These are phyloP conservation scores for Barnettozyma pratensis DNA, from an alignment of 805 yeast genomes.

Conservation along the genomic window DNA sequence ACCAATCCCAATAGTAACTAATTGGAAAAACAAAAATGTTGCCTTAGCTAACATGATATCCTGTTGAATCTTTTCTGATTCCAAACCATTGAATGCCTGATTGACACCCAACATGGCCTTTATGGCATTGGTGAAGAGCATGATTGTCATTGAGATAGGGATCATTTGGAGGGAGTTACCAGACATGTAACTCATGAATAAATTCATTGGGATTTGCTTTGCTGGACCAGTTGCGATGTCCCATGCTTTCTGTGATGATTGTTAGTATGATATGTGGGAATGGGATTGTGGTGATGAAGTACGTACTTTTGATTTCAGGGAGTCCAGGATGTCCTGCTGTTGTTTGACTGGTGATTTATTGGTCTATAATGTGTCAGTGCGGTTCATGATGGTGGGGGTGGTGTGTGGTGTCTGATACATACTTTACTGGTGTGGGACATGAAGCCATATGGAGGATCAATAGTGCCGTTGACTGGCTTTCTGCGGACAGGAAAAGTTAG, in stretches of 20 bases:
- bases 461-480: neutral
- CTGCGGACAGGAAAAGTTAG: neutral
- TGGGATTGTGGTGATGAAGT: neutral
- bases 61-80: slow-evolving; percentile 31
- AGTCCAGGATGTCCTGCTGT: neutral
- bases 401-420: neutral
- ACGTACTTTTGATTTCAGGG: slow-evolving; percentile 2
- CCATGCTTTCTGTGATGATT: slow-evolving; percentile 63
- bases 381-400: neutral
- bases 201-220: slow-evolving; percentile 83
- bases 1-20: slow-evolving; percentile 66
- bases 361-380: neutral
- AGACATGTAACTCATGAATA: slow-evolving; percentile 87
- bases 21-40: slow-evolving; percentile 39
- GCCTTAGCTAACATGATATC: slow-evolving; percentile 26
- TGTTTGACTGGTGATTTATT: neutral
- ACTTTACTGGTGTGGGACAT: neutral
- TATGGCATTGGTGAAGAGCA: slow-evolving; percentile 74
- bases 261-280: neutral
- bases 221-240: slow-evolving; percentile 79
- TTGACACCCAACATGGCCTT: slow-evolving; percentile 61
- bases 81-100: slow-evolving; percentile 46
- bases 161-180: slow-evolving; percentile 87
- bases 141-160: slow-evolving; percentile 84
- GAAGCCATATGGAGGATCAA: neutral